Conservation (phyloP, 2,329 filamentous ascomycete genomes). For the Drechslera avenae region DNA sequence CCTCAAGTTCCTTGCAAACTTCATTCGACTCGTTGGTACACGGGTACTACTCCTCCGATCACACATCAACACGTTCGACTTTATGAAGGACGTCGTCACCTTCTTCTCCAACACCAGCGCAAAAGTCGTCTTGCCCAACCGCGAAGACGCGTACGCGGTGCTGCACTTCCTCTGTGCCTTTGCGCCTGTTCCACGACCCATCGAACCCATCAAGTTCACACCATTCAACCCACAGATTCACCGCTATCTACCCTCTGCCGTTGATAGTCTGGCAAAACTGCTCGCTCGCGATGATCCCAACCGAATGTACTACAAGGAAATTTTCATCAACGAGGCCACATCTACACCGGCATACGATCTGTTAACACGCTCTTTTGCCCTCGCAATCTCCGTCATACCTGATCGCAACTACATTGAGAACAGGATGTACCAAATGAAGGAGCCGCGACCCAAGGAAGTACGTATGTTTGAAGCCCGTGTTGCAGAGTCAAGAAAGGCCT, state of each 20-base stretch:
- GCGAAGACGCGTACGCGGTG: slow-evolving; percentile 85
- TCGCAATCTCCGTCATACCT: slow-evolving; percentile 84
- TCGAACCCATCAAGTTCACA: slow-evolving; percentile 70
- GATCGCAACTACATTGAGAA: slow-evolving; percentile 64
- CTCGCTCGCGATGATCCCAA: slow-evolving; percentile 94
- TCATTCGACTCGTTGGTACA: slow-evolving; percentile 86
- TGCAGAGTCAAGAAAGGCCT: slow-evolving; percentile 82
- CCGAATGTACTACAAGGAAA: slow-evolving; percentile 77
- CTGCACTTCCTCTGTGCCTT: slow-evolving; percentile 91
- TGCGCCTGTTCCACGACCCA: slow-evolving; percentile 76
- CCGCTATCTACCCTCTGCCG: slow-evolving; percentile 84
- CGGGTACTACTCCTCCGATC: slow-evolving; percentile 84
- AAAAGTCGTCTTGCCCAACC: slow-evolving; percentile 77
- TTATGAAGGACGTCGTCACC: slow-evolving; percentile 94
- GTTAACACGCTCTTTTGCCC: slow-evolving; percentile 82
- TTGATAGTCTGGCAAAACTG: slow-evolving; percentile 89
- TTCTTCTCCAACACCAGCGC: slow-evolving; percentile 88
- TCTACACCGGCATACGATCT: slow-evolving; percentile 74
- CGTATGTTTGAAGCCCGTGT: slow-evolving; percentile 60
- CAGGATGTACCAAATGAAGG: slow-evolving; percentile 37
- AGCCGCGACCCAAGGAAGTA: slow-evolving; percentile 53
- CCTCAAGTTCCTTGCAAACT: slow-evolving; percentile 80
- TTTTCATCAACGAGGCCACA: slow-evolving; percentile 75
- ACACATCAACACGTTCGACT: slow-evolving; percentile 84
- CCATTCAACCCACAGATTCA: slow-evolving; percentile 81